Evolutionary conservation across 2,329 filamentous ascomycete genomes (phyloP).

Genomic region (Cytospora piceicola): DNA sequence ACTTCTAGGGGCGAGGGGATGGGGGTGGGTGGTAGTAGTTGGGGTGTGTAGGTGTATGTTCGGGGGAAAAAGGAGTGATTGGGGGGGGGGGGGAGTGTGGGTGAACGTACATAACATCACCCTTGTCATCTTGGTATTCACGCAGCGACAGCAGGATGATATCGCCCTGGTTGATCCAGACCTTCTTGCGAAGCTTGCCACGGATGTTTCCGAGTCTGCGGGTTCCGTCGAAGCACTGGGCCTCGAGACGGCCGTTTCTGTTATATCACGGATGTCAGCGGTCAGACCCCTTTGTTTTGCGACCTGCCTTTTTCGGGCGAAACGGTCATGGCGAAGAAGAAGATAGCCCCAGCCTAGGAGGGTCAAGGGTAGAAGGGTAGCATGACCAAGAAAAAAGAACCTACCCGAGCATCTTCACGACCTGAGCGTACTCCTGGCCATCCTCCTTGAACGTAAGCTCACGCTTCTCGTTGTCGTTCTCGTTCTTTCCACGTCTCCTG

Average conservation of each 20-base stretch:
- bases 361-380: neutral
- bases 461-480: constrained; percentile 82
- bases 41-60: too few species aligned
- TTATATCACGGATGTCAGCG: neutral
- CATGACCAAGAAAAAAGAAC: neutral
- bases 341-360: too few species aligned
- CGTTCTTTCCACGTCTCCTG: constrained; percentile 63
- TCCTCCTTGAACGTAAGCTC: constrained; percentile 83
- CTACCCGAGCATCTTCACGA: constrained; percentile 86
- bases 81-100: neutral
- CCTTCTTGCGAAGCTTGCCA: constrained; percentile 98
- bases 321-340: neutral
- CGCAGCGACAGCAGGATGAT: constrained; percentile 83
- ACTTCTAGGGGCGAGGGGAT: neutral
- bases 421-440: constrained; percentile 71
- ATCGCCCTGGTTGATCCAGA: constrained; percentile 99
- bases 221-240: constrained; percentile 91
- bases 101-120: constrained; percentile 68
- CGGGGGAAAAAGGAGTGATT: too few species aligned
- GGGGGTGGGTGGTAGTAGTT: neutral
- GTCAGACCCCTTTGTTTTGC: constrained; percentile 7
- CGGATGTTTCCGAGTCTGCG: constrained; percentile 73
- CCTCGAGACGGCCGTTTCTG: constrained; percentile 84
- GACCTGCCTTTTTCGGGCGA: neutral
- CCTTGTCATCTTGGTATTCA: constrained; percentile 89